Evolutionary conservation across 495 filamentous ascomycete genomes (phyloP).

Genomic region (Durotheca rogersii): DNA sequence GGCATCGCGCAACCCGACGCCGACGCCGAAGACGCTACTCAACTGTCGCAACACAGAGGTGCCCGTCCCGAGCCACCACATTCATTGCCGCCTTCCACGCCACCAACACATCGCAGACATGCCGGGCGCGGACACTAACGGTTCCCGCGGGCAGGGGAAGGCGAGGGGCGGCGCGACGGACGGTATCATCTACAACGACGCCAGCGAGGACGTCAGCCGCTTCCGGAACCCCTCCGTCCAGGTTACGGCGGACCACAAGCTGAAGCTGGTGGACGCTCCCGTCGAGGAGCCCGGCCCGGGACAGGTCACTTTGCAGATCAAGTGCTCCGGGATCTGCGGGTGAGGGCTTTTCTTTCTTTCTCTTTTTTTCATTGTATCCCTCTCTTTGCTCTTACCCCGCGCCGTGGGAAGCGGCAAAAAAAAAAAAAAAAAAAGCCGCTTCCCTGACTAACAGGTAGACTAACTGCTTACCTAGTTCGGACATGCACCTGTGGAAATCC

Average conservation of each 20-base stretch:
- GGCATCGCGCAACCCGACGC: too few species aligned
- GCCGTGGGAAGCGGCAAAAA: too few species aligned
- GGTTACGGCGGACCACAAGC: constrained; percentile 54
- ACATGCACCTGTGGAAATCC: constrained; percentile 49
- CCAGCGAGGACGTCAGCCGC: constrained; percentile 8
- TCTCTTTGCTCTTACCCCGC: too few species aligned
- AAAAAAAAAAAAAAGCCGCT: too few species aligned
- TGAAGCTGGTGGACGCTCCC: constrained; percentile 54
- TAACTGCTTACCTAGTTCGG: constrained; percentile 29
- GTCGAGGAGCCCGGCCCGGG: constrained; percentile 48
- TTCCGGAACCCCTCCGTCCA: constrained; percentile 55
- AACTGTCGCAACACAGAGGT: too few species aligned
- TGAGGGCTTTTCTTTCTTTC: too few species aligned
- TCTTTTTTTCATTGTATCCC: too few species aligned
- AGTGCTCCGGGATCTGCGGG: constrained; percentile 54
- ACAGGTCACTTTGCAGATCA: constrained; percentile 53
- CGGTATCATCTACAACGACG: constrained; percentile 12
- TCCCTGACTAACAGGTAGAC: too few species aligned
- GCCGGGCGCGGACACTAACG: constrained; percentile 18
- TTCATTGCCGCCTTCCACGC: constrained; percentile 1
- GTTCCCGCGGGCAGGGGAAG: too few species aligned
- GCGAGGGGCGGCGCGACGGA: constrained; percentile 23
- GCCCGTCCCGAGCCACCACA: constrained; percentile 4
- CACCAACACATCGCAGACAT: constrained; percentile 1
- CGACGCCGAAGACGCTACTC: too few species aligned